Base-by-base conservation (phyloP, 495 filamentous ascomycete species). In the Lepidopterella palustris region DNA sequence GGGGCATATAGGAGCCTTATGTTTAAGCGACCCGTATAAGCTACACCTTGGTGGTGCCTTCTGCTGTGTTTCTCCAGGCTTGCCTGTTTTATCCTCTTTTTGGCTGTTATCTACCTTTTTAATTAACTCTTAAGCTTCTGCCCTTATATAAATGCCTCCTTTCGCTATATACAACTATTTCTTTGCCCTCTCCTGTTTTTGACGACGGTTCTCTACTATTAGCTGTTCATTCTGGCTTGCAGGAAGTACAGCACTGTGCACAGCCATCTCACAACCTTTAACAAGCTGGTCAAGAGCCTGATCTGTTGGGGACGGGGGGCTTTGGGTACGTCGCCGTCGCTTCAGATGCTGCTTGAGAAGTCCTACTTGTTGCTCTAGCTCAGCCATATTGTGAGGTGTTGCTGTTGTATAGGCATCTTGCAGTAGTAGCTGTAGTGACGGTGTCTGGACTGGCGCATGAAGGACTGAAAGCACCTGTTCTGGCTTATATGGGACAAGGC, bases 231-330 rank as follows among this genome's bases (percentile, higher is more conserved):
- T 57, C 27, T 59, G 15, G 23, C 24, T 59, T 26, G 49, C 29
- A 55, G 57, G 57, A 25, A 59, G 13, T 13, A 55, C 15, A 32
- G 57, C 28, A 21, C 28, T 29, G n/a, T 11, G 25, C 49, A 59
- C 57, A 4, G 25, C 24, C 29, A 59, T 58, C 57, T 57, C 10
- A 31, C 45, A 59, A n/a, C 57, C 57, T 39, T 59, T 59, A 13
- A 59, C 57, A 54, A 59, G 48, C 47, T 59, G 50, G 27, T 57
- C 26, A 5, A 59, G 49, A 20, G 45, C 57, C 26, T 29, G 45
- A 4, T 32, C 27, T 59, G 11, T 55, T 29, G 49, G 45, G 24
- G 31, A 35, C 6, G 31, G 31, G 13, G 31, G 31, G 31, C 31
- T 35, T 6, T 35, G 13, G 5, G 13, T 35, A 35, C 31, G 31